Evolutionary conservation across 352 stramenopile genomes (phyloP), one percentile per base, ranked within the genome.

Genomic region (Plasmopara muralis): DNA sequence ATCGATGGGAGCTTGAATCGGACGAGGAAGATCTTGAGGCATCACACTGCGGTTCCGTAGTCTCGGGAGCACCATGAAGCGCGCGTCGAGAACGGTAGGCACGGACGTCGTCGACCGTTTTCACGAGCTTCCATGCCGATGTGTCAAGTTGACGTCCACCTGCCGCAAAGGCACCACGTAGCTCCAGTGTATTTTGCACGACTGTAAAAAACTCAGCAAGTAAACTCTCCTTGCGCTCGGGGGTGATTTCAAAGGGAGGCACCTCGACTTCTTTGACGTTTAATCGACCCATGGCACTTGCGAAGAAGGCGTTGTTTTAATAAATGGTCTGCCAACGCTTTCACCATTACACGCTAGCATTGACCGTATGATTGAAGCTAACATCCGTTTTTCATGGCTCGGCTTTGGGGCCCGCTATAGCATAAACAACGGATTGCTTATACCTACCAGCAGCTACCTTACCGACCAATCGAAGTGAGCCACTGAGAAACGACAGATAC

Each of bases 71-170:
- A 16, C 60, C 53, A 28, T 65, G 52, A 41, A 67, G 58, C 6
- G 67, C 46, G 7, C 65, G 55, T 39, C 64, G 60, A 7, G 64
- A 69, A 4, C 60, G 65, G 45, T 66, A 77, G n/a, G 66, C 53
- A 7, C 53, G 54, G 20, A 74, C 57, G 43, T 70, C 60, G 38
- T 74, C 62, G 45, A 68, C 66, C 46, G 62, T 63, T 47, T 70
- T 74, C 15, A 77, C 50, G 31, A 72, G 59, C 39, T 77, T 74
- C 64, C 68, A 74, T 7, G 57, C 62, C 0, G 60, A 57, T 9
- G 43, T 55, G 51, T 66, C 55, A 34, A 76, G 60, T 49, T 76
- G 50, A 6, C 55, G 67, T 7, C 57, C 54, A 29, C 55, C 53
- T 8, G 51, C 54, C 40, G 57, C 49, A 49, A 77, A 72, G 35